A percentile compares a stretch with the other conserved stretches of the same genome.
phyloP scores from a whole-genome alignment of 192 early-diverging fungal species.

The Paraglomus occultum region DNA sequence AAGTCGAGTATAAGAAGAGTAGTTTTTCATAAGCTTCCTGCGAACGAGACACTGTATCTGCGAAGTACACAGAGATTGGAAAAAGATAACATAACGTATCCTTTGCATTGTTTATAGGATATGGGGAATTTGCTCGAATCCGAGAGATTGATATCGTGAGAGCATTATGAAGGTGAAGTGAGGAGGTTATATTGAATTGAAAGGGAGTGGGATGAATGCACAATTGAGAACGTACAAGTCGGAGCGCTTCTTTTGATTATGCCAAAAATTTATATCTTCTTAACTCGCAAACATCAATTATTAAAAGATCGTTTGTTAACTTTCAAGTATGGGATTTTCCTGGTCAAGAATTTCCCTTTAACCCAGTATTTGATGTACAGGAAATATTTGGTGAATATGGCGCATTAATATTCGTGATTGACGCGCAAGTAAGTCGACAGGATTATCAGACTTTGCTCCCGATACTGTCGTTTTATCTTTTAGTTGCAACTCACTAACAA shows the following conservation, averaged over 20 bases:
- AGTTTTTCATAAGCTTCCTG: constrained; percentile 86
- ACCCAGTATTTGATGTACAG: constrained; percentile 62
- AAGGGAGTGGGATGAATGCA: no score
- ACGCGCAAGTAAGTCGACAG: constrained; percentile 71
- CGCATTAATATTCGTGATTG: constrained; percentile 90
- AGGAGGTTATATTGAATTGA: no score
- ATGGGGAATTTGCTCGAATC: no score
- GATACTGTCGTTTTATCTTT: not conserved
- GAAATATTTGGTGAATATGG: constrained; percentile 69
- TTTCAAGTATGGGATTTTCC: constrained; percentile 93
- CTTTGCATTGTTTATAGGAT: constrained; percentile 1
- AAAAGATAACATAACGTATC: constrained; percentile 68
- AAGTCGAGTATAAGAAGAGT: constrained; percentile 84
- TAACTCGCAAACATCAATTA: not conserved
- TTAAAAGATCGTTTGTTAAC: constrained; percentile 70
- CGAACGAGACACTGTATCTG: constrained; percentile 84
- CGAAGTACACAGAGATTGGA: constrained; percentile 72
- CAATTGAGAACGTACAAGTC: no score
- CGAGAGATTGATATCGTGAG: not conserved
- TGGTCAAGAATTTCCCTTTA: constrained; percentile 81
- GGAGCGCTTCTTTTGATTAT: not conserved
- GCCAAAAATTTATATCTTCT: constrained; percentile 3
- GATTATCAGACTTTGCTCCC: not conserved
- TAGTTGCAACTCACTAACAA: not conserved
- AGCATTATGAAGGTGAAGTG: no score